Evolutionary conservation across 2,329 filamentous ascomycete genomes (phyloP), one percentile per base, ranked within the genome.

Genomic region (Rhynchosporium graminicola): DNA sequence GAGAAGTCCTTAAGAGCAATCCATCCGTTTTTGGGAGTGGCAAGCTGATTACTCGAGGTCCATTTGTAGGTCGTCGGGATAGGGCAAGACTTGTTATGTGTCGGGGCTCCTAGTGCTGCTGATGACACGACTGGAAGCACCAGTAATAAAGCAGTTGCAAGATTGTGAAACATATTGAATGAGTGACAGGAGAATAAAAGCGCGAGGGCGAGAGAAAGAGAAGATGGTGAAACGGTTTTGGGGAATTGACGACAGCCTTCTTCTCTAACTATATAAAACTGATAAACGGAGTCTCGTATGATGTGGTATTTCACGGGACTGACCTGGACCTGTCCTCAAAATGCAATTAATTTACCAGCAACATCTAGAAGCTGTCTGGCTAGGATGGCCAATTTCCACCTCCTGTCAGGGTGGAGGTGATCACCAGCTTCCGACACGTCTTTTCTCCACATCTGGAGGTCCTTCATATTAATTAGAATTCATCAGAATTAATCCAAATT

Each of bases 1-100:
- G 82, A 86, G 74, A 88, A 88, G 74, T 89, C 86, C 70, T 89
- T 89, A 68, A 89, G 78, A 3, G 83, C 77, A 2, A 75, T 77
- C 82, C 81, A 85, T 20, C 83, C 83, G 0, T 75, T 75, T 67
- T 80, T 80, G 0, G 85, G 84, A 4, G 76, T 69, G 1, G 83
- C 82, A 7, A 88, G 76, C 2, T 77, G 65, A 1, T 74, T 78
- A 5, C 78, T 80, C 10, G 82, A 83, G 40, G 78, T 80, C 83
- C 84, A 87, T 50, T 74, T 73, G 73, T 85, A 86, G 9, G 74
- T 80, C 0, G 83, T 80, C 0, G 84, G 84, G 45, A 87, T 80
- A 36, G 71, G 65, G 74, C 84, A 87, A 28, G 65, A 43, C 57
- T 59, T 48, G 42, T 46, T 51, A 43, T 59, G 57, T 2, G 43